Conservation (phyloP, 805 yeast species). For the Zygotorulaspora chibaensis region DNA sequence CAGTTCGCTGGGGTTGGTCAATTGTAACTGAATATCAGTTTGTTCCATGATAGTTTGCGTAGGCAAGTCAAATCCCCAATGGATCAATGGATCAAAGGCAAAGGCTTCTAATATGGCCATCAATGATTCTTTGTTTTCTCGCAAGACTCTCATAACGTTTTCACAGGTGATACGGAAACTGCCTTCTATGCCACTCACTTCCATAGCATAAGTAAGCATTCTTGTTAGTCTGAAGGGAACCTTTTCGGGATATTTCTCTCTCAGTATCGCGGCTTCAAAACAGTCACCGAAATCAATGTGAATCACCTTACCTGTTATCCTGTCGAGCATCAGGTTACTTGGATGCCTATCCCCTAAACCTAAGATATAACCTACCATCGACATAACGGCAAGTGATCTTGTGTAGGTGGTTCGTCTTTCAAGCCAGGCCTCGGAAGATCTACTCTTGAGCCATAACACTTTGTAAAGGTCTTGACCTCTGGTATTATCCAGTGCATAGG, state of each 20-base stretch:
- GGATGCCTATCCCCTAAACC: slow-evolving; percentile 99
- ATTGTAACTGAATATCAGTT: slow-evolving; percentile 65
- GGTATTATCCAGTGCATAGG: slow-evolving; percentile 91
- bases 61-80: slow-evolving; percentile 97
- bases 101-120: slow-evolving; percentile 98
- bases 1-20: slow-evolving; percentile 64
- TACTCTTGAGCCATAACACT: slow-evolving; percentile 92
- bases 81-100: slow-evolving; percentile 96
- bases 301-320: slow-evolving; percentile 90
- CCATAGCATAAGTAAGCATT: slow-evolving; percentile 98
- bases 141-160: slow-evolving; percentile 89
- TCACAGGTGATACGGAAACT: slow-evolving; percentile 95
- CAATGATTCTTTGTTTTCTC: slow-evolving; percentile 92
- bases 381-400: slow-evolving; percentile 94
- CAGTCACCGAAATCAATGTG: slow-evolving; percentile 99
- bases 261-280: slow-evolving; percentile 93
- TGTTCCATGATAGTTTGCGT: slow-evolving; percentile 70
- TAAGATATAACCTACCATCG: slow-evolving; percentile 95
- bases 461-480: slow-evolving; percentile 94
- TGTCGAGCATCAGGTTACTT: slow-evolving; percentile 89
- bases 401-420: slow-evolving; percentile 96
- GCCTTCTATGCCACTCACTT: slow-evolving; percentile 97
- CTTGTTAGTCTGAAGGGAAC: slow-evolving; percentile 96
- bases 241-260: slow-evolving; percentile 97
- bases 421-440: slow-evolving; percentile 96